These are phyloP conservation scores for Penicillium nordicum DNA, from an alignment of 2,329 filamentous ascomycete genomes.

Conservation along the genomic window DNA sequence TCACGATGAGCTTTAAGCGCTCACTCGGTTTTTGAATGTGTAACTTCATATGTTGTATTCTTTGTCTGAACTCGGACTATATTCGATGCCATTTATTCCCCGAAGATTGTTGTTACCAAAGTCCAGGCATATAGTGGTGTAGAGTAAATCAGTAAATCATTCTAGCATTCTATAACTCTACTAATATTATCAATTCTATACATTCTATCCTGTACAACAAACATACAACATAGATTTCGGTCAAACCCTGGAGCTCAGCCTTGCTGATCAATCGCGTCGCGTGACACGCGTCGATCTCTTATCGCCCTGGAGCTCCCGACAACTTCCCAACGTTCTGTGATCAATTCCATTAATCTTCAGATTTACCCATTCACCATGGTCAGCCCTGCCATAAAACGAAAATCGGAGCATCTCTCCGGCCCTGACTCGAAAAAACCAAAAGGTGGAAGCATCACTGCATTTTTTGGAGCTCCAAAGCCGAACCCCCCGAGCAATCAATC, in stretches of 20 bases:
- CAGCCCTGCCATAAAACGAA: constrained; percentile 58
- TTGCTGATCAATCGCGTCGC: constrained; percentile 13
- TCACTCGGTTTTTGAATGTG: constrained; percentile 1
- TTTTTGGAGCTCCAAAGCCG: constrained; percentile 72
- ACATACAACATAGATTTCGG: neutral
- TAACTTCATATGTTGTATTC: constrained; percentile 17
- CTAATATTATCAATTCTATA: no score
- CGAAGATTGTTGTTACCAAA: neutral
- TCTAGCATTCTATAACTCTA: neutral
- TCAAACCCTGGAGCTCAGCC: neutral
- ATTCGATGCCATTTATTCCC: neutral
- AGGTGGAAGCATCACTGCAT: constrained; percentile 76
- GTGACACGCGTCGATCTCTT: constrained; percentile 15
- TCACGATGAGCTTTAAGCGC: constrained; percentile 42
- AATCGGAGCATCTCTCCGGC: constrained; percentile 50
- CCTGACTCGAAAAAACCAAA: constrained; percentile 67
- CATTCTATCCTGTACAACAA: neutral
- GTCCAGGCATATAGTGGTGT: neutral
- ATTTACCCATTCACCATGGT: constrained; percentile 23
- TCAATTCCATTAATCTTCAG: neutral
- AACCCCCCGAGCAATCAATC: constrained; percentile 31
- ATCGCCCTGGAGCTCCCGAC: neutral
- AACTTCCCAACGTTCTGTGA: neutral
- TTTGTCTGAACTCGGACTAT: constrained; percentile 13
- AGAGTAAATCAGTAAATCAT: neutral